Evolutionary conservation across 2,329 filamentous ascomycete genomes (phyloP), one percentile per base, ranked within the genome.

Genomic region (Paecilomyces dactylethromorphus): DNA sequence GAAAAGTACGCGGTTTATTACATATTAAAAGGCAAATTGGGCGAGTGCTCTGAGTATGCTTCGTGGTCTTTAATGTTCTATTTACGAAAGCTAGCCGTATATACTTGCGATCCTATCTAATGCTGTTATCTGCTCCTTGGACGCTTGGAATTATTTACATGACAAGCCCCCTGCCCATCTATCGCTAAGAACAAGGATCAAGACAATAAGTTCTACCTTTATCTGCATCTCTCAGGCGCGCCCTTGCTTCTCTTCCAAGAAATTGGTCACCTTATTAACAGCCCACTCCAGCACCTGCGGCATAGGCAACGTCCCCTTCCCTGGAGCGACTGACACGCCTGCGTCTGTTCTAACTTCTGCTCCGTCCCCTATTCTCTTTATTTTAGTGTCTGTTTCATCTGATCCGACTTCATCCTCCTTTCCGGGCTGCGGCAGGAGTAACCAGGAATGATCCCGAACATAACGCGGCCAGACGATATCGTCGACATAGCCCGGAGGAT

Each of bases 401-500:
- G 83, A 22, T 72, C 74, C 64, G 77, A 75, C 58, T 69, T 70
- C 24, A 64, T 61, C 58, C 81, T 63, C 15, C 82, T 91, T 72
- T 1, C 91, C 89, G 69, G 92, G 78, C 0, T 84, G 87, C 7
- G 78, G 76, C 63, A 87, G 75, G 69, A 97, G 94, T 72, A 99
- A 78, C 81, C 90, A 96, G 22, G 79, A 79, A 76, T 97, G 92
- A 66, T 91, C 85, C 56, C 83, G 80, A 3, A 89, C 90, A 74
- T 97, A 97, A 67, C 96, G 93, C 3, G 93, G 93, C 94, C 94
- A 99, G 3, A 99, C 94, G 57, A 99, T 84, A 71, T 89, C 84
- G 71, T 97, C 92, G 39, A 97, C 92, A 72, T 97, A 99, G 0
- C 91, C 92, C 0, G 91, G 91, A 0, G 94, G 94, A 73, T 99